Evolutionary conservation across 2,329 filamentous ascomycete genomes (phyloP), one percentile per base, ranked within the genome.

Genomic region (Arthrobotrys megalospora): DNA sequence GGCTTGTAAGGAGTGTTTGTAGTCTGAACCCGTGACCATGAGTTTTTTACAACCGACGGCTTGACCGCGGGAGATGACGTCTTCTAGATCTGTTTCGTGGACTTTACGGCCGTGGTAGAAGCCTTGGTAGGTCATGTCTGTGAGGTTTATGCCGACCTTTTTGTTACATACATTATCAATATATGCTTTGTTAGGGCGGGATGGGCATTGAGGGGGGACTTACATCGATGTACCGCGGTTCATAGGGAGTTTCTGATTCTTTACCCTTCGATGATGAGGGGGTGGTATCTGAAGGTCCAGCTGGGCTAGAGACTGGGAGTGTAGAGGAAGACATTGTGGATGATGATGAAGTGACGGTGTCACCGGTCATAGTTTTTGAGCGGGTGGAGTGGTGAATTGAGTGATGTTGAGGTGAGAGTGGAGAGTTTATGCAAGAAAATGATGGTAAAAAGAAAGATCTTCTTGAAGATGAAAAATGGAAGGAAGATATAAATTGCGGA

Each of bases 1-100:
- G 0, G 93, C 94, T 80, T 92, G 89, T 80, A 89, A 86, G 1
- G 93, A 94, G 84, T 94, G 94, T 64, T 87, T 86, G 62, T 98
- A 87, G 83, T 96, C 93, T 0, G 94, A 97, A 19, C 96, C 96
- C 0, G 96, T 99, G 38, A 98, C 89, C 86, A 99, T 95, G 82
- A 99, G 89, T 82, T 97, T 97, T 75, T 88, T 86, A 83, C 94
- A 97, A 45, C 96, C 95, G 1, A 92, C 90, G 80, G 92, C 89
- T 14, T 88, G 85, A 2, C 93, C 94, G 80, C 96, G 89, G 80
- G 91, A 87, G n/a, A 99, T 86, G 28, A 99, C 92, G 80, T 90
- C 91, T 32, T 87, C 84, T 14, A 95, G 88, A 83, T 96, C 93
- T 82, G 92, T 88, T 10, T 90, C 89, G 82, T 96, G 93, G 28